A percentile compares a stretch with the other conserved stretches of the same genome.
Evolutionary conservation across 2,329 filamentous ascomycete species (phyloP).

Genomic region (Aureobasidium sp.): DNA sequence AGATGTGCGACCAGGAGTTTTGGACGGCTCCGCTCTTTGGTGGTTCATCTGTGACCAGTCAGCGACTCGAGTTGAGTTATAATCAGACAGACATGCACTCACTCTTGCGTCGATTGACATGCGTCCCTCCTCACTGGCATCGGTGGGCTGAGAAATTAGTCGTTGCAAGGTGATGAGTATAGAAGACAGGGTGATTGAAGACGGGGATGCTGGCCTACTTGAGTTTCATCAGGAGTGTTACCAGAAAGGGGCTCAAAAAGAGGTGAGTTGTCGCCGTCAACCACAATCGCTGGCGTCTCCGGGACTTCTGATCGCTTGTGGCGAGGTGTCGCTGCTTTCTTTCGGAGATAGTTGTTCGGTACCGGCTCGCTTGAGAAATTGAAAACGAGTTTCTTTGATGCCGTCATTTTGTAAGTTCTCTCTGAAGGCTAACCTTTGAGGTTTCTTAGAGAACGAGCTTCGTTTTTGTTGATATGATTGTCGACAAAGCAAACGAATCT

Average conservation of each 20-base stretch:
- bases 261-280: neutral
- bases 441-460: neutral
- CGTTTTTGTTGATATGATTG: neutral
- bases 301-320: neutral
- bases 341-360: neutral
- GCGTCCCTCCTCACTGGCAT: neutral
- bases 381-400: constrained; percentile 3
- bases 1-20: neutral
- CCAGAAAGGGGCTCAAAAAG: constrained; percentile 4
- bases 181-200: neutral
- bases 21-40: neutral
- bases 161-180: neutral
- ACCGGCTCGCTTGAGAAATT: neutral
- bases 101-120: neutral
- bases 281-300: neutral
- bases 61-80: neutral
- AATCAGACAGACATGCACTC: neutral
- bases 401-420: neutral
- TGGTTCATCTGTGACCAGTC: neutral
- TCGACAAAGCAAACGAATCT: neutral
- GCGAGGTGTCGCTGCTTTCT: neutral
- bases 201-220: neutral
- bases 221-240: neutral
- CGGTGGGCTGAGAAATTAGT: neutral
- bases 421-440: neutral